Conservation (phyloP, 1,284 basidiomycete genomes). For the Microbotryomycetes sp. region DNA sequence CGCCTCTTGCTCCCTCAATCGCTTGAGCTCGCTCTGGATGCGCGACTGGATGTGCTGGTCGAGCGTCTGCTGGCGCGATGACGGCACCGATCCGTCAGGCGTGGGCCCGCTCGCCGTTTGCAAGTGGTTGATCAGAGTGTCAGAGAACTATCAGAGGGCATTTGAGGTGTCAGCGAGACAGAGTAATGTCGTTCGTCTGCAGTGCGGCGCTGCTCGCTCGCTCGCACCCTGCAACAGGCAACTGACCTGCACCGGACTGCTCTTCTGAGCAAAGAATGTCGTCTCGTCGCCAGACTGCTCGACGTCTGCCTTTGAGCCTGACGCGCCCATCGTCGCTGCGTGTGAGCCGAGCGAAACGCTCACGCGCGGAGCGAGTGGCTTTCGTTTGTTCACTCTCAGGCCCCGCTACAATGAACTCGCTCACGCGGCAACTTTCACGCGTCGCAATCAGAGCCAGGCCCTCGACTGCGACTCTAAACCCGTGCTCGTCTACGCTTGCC, state of each 20-base stretch:
- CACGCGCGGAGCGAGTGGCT: background rate
- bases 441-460: background rate
- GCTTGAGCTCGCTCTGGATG: slow-evolving; percentile 30
- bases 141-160: slow-evolving; percentile 25
- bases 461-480: background rate
- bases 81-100: slow-evolving; percentile 5
- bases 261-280: slow-evolving; percentile 25
- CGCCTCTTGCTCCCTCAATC: slow-evolving; percentile 30
- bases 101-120: background rate
- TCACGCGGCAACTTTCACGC: background rate
- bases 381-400: background rate
- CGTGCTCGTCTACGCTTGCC: background rate
- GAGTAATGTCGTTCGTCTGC: too few species aligned
- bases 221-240: too few species aligned
- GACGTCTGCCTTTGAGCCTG: background rate
- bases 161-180: background rate
- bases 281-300: slow-evolving; percentile 5
- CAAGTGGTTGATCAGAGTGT: slow-evolving; percentile 26
- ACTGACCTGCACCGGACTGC: slow-evolving; percentile 20
- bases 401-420: background rate
- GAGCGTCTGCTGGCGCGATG: slow-evolving; percentile 31
- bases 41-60: slow-evolving; percentile 35
- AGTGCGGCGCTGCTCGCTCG: too few species aligned
- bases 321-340: background rate
- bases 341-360: background rate